phyloP scores from a whole-genome alignment of 2,329 filamentous ascomycete genomes.

The Xylariaceae sp. region DNA sequence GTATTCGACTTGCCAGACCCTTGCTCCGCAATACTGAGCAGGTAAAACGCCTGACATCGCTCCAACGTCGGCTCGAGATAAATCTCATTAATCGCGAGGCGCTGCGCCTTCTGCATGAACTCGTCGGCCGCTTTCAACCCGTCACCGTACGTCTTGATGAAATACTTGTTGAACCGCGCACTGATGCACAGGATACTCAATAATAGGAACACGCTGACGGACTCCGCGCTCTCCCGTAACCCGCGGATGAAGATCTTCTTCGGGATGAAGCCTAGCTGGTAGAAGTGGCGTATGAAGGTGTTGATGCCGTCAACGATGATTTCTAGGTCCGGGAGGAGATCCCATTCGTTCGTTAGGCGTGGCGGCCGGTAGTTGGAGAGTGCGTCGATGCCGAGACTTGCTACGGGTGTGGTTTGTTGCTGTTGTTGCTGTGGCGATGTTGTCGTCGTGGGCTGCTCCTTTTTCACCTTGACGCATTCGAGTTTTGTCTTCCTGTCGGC shows the following conservation, averaged over 20 bases:
- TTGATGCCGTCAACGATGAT: slow-evolving; percentile 49
- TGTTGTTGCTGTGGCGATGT: no score
- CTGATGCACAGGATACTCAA: slow-evolving; percentile 53
- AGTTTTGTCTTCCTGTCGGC: slow-evolving; percentile 41
- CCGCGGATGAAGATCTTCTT: slow-evolving; percentile 46
- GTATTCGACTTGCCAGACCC: slow-evolving; percentile 48
- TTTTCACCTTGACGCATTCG: slow-evolving; percentile 27
- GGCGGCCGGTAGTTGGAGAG: slow-evolving; percentile 32
- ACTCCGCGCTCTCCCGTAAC: slow-evolving; percentile 42
- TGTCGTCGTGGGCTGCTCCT: slow-evolving; percentile 11
- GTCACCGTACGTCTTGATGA: slow-evolving; percentile 46
- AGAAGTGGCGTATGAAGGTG: slow-evolving; percentile 51
- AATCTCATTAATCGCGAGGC: slow-evolving; percentile 44
- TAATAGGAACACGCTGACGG: slow-evolving; percentile 51
- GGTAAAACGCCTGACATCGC: slow-evolving; percentile 53
- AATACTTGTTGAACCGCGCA: slow-evolving; percentile 47
- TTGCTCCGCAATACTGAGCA: slow-evolving; percentile 55
- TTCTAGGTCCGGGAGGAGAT: slow-evolving; percentile 43
- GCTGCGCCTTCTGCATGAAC: slow-evolving; percentile 48
- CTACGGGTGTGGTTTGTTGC: slow-evolving; percentile 13
- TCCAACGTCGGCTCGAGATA: slow-evolving; percentile 50
- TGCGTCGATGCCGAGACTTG: slow-evolving; percentile 21
- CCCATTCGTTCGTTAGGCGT: slow-evolving; percentile 43
- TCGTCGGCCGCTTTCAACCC: slow-evolving; percentile 47
- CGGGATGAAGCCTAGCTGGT: slow-evolving; percentile 55